Evolutionary conservation across 331 rosid genomes (phyloP), one percentile per base, ranked within the genome.

Genomic region (Saraca asoca): DNA sequence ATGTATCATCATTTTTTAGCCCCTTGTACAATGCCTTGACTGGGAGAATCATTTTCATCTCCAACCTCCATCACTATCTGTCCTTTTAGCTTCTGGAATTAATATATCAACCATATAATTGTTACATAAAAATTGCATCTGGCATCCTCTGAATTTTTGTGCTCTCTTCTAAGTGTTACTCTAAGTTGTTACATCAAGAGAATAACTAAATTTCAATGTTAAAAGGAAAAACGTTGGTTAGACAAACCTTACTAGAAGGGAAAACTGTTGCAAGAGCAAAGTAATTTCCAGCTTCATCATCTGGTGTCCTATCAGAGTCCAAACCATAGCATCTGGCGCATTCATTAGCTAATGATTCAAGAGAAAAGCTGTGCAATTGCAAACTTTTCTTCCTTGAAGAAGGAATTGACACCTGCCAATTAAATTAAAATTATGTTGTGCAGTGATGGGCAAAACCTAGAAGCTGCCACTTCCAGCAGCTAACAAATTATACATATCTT

Each of bases 211-310:
- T 24, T 43, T 8, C 18, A 52, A 64, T 2, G 31, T 9, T 17
- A 0, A 7, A 34, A 34, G 37, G 3, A 31, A 38, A 8, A 37
- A 35, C 4, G 34, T 51, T 56, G 50, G 18, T 45, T 37, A 54
- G 52, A 58, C 88, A 58, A 66, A 93, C 98, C 98, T 93, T 89
- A 31, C 64, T 75, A 49, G 94, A 87, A 45, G 93, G 82, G 58
- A 76, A 87, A 42, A 85, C 78, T 2, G 81, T 79, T 16, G 96
- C 95, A 72, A 93, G 83, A 53, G 84, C 86, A 74, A 93, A 93
- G 76, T 77, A 87, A 62, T 76, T 84, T 62, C 96, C 98, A 0
- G 76, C 81, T 52, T 70, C 85, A 51, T 74, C 37, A 52, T 44
- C 60, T 6, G 61, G 18, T 7, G 17, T 64, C 16, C 77, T 62